Base-by-base conservation (phyloP, 306 rosid species). In the Datisca glomerata region DNA sequence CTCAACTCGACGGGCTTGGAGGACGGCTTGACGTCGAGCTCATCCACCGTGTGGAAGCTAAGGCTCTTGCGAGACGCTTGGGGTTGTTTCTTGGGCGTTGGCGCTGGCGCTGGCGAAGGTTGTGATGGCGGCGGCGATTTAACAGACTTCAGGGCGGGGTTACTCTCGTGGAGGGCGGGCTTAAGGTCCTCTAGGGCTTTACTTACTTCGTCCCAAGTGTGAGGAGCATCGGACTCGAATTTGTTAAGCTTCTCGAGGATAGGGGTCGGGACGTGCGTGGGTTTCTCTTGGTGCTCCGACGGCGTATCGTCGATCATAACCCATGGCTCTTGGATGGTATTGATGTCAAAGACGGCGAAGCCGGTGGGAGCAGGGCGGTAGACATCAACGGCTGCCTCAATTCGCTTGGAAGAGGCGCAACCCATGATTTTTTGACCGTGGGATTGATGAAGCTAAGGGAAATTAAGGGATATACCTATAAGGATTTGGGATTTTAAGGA, bases 321-420 rank as follows among this genome's bases (percentile, higher is more conserved):
- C 97, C 97, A 89, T 5, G 97, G 93, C 47, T 89, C 97, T 12
- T 77, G 76, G 27, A 89, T 63, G 29, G 86, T 46, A 75, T 79
- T 74, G 47, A 89, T 61, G 65, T 89, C 80, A 12, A 89, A 89
- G 5, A 74, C 80, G 0, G 93, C 83, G n/a, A 79, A 87, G 66
- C 97, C 79, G 0, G 94, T 50, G 1, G 93, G 93, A 1, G 97
- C 78, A 4, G 94, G 93, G 1, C 61, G 72, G 68, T 76, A 89
- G 0, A 28, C 50, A 9, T 55, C 68, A 2, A 36, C 61, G 2
- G 60, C 45, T 4, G 60, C 59, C 1, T 87, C 78, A 2, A 77
- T 23, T 19, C 52, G 55, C 53, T 72, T 77, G 1, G 97, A 89
- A 11, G 93, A 60, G 14, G 67, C 56, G 19, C 97, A 83, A 0